Base-by-base conservation (phyloP, 2,329 filamentous ascomycete species). In the Alternaria hordeiaustralica region DNA sequence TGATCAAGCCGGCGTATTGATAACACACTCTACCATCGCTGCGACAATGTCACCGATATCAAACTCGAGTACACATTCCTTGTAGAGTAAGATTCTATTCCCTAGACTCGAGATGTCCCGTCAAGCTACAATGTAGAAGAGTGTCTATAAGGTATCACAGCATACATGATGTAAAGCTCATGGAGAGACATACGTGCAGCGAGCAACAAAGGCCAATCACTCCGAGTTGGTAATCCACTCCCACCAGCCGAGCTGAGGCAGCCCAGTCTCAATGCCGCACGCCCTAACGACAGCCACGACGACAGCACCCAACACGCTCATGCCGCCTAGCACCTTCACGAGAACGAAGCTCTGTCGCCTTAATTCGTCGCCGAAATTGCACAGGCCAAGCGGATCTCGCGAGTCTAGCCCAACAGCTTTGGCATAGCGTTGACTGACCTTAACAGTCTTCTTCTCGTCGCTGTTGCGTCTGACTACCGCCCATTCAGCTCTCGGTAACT, bases 321-420 rank as follows among this genome's bases (percentile, higher is more conserved):
- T 84, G 55, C 91, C 89, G 13, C 93, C 91, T 21, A 94, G 79
- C 6, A 96, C 83, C 76, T 94, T 91, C 41, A 96, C 82, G 1
- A 91, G 86, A 50, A 91, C 79, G 83, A 89, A 89, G 0, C 92
- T 87, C 49, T 86, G 87, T 47, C 86, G 85, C 70, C 86, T 89
- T 43, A 96, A 74, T 36, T 88, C 87, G 20, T 91, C 88, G 3
- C 88, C 87, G 67, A 94, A 86, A 65, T 89, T 85, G 55, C 96
- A 84, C 36, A 97, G 78, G 0, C 94, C 94, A 0, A 97, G 84
- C 1, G 94, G 94, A 77, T 97, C 94, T 63, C 92, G 86, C 33
- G 88, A 85, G 69, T 85, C 84, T 51, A 85, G 69, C 20, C 80
- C 72, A 53, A 60, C 60, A n/a, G 63, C 63, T 47, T 60, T 72